Base-by-base conservation (phyloP, 495 filamentous ascomycete species). In the Penicillium paradoxum region DNA sequence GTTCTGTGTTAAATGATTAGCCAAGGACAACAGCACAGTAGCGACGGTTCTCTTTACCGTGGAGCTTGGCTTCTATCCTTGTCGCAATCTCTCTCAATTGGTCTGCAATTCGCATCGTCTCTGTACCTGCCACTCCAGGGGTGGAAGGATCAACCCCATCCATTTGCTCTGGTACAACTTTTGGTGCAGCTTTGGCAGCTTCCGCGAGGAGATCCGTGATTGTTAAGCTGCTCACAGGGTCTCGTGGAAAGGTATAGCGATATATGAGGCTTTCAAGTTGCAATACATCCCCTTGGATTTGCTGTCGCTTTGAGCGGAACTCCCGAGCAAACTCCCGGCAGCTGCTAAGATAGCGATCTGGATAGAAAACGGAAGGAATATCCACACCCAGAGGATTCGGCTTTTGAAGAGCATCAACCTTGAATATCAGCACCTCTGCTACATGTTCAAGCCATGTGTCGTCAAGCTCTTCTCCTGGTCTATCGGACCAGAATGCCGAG, bases 311-410 rank as follows among this genome's bases (percentile, higher is more conserved):
- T 6, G 59, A 45, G 13, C 75, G 71, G 50, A 82, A 72, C n/a
- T 77, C 77, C 43, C 68, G 75, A 17, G 83, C 70, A 50, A 77
- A 60, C 2, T 83, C 73, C 54, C 74, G 75, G 52, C 79, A 80
- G 30, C 67, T 70, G 46, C 81, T 76, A 52, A 90, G 66, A 66
- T 95, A 96, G 32, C 90, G 79, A 65, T 95, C 90, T 7, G 84
- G 78, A 59, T 91, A 95, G 57, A 90, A 83, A 0, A 81, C 74
- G 14, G 80, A 70, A 27, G 90, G 89, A 17, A 92, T 79, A 13
- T 85, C 81, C 38, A 92, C 70, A 39, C 79, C 78, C 24, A 81
- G 66, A 4, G 75, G 71, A 10, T 77, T 73, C 25, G 70, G 70
- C 7, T 71, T 58, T 2, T 77, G 72, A 0, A 72, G 58, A 22